Evolutionary conservation across 768 basidiomycete genomes (phyloP).

Genomic region (Phanerochaete carnosa): DNA sequence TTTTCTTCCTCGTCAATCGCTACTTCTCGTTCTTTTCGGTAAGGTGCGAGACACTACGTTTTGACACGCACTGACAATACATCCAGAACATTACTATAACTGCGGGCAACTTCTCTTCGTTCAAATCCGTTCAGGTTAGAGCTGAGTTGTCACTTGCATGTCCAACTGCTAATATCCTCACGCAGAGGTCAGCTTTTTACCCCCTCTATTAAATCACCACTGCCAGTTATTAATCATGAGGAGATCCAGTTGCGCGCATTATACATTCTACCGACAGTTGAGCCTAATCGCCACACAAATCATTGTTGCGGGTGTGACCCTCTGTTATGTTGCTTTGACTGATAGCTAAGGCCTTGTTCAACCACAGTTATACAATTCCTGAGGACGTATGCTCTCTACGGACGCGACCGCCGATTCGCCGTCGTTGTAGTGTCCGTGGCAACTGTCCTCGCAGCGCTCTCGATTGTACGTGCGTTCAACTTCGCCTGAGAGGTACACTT

Average conservation of each 20-base stretch:
- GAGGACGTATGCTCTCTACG: constrained; percentile 50
- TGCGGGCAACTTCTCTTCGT: constrained; percentile 17
- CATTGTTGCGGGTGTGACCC: constrained; percentile 36
- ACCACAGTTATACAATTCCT: constrained; percentile 38
- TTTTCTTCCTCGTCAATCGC: constrained; percentile 21
- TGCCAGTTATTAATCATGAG: not conserved
- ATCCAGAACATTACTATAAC: constrained; percentile 20
- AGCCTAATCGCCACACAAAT: constrained; percentile 43
- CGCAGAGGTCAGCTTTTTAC: not conserved
- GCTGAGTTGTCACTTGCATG: too few species aligned
- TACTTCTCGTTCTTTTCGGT: constrained; percentile 17
- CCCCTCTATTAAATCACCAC: too few species aligned
- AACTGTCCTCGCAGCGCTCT: constrained; percentile 27
- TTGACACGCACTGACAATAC: not conserved
- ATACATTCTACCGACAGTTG: constrained; percentile 38
- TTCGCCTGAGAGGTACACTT: not conserved
- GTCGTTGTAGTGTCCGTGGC: constrained; percentile 32
- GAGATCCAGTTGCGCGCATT: constrained; percentile 35
- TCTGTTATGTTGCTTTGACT: too few species aligned
- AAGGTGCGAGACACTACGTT: not conserved
- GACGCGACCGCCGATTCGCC: constrained; percentile 35
- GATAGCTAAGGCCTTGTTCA: too few species aligned
- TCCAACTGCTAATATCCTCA: not conserved
- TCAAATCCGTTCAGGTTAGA: constrained; percentile 16
- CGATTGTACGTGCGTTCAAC: constrained; percentile 11